Conservation (phyloP, 2,329 filamentous ascomycete species). For the Chaetomium olivaceum region DNA sequence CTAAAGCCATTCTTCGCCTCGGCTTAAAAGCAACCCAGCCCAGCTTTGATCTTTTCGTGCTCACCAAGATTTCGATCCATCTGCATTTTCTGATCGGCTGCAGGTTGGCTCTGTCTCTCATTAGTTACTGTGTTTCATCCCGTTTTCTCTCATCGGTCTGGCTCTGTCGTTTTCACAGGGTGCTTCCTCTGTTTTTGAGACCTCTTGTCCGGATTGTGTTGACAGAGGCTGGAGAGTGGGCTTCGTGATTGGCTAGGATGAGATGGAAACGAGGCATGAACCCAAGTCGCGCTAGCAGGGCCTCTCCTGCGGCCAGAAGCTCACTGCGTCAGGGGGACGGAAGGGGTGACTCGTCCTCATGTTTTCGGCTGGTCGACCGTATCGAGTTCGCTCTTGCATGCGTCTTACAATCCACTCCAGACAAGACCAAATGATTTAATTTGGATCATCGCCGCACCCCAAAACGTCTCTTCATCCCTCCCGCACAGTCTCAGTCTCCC, state of each 20-base stretch:
- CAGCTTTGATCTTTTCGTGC: background rate
- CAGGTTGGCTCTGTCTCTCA: background rate
- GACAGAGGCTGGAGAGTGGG: background rate
- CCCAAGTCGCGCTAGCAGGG: constrained; percentile 14
- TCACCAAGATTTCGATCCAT: background rate
- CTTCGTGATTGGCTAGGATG: constrained; percentile 17
- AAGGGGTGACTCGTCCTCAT: constrained; percentile 17
- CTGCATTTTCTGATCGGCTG: constrained; percentile 11
- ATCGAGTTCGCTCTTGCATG: constrained; percentile 13
- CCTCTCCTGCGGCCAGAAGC: constrained; percentile 28
- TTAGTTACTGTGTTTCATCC: background rate
- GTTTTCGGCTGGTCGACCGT: constrained; percentile 8
- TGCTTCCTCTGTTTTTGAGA: constrained; percentile 17
- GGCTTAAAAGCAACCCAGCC: background rate
- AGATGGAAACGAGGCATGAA: constrained; percentile 5
- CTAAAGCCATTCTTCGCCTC: background rate
- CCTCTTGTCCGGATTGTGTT: constrained; percentile 6
- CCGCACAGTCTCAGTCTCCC: background rate
- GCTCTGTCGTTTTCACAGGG: constrained; percentile 10
- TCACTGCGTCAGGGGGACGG: constrained; percentile 23
- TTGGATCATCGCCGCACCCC: constrained; percentile 17
- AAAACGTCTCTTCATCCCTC: background rate
- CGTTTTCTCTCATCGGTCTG: background rate
- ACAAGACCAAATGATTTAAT: constrained; percentile 20
- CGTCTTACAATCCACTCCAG: constrained; percentile 17